These are phyloP conservation scores for Beta corolliflora DNA, from an alignment of 179 eudicot species.

Conservation along the genomic window DNA sequence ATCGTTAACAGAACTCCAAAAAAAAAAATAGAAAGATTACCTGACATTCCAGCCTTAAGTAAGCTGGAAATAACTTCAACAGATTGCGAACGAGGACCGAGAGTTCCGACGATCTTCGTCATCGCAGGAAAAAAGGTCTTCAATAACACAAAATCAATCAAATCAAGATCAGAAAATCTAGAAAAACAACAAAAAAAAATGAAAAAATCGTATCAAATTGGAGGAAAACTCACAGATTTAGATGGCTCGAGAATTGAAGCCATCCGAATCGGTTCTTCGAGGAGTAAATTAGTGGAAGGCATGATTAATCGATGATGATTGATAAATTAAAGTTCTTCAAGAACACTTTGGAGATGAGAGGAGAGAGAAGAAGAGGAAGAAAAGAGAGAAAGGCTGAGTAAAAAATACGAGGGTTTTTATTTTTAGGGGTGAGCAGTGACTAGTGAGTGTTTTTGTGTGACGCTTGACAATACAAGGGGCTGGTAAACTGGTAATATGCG, in stretches of 20 bases:
- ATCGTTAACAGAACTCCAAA: not conserved
- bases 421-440: no score
- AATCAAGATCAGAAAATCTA: not conserved
- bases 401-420: no score
- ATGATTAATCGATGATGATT: conserved; percentile 34
- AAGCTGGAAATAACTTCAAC: conserved; percentile 43
- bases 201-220: not conserved
- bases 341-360: not conserved
- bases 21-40: conserved; percentile 9
- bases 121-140: conserved; percentile 44
- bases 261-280: conserved; percentile 94
- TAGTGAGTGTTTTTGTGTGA: not conserved
- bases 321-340: not conserved
- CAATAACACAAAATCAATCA: not conserved
- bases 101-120: conserved; percentile 57
- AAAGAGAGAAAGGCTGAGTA: not conserved
- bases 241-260: conserved; percentile 89
- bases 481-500: no score
- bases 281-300: conserved; percentile 83
- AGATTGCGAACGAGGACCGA: conserved; percentile 46
- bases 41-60: conserved; percentile 52
- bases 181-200: not conserved
- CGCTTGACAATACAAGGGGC: not conserved
- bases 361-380: not conserved
- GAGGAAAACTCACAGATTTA: conserved; percentile 45